Evolutionary conservation across 1,284 basidiomycete genomes (phyloP).

Genomic region (Agroathelia rolfsii): DNA sequence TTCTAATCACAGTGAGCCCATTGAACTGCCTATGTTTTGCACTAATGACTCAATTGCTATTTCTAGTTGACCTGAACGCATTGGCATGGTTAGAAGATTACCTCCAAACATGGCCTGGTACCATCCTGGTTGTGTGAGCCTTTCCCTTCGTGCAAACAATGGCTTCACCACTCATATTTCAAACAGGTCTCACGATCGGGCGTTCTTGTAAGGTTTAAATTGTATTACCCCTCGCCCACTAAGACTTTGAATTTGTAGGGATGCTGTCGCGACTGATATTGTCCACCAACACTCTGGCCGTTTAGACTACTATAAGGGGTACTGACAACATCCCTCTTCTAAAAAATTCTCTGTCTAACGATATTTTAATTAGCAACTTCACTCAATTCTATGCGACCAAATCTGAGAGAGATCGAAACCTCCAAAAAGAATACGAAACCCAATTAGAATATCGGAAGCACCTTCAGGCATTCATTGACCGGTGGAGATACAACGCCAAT

Average conservation of each 20-base stretch:
- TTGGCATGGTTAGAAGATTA: conserved; percentile 91
- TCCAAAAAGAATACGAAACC: conserved; percentile 90
- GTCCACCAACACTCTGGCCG: conserved; percentile 94
- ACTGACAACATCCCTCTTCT: conserved; percentile 9
- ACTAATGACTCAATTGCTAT: conserved; percentile 7
- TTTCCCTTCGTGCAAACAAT: neutral
- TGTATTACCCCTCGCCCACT: neutral
- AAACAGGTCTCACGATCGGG: conserved; percentile 87
- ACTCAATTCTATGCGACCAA: conserved; percentile 99
- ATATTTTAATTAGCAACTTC: conserved; percentile 69
- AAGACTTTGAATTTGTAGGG: conserved; percentile 31
- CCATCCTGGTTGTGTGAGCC: conserved; percentile 85
- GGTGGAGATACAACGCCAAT: conserved; percentile 94
- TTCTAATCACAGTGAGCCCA: conserved; percentile 87
- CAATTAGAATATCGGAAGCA: conserved; percentile 93
- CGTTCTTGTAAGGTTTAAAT: conserved; percentile 68
- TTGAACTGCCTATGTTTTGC: conserved; percentile 1
- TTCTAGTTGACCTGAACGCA: conserved; percentile 67
- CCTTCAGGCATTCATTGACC: conserved; percentile 94
- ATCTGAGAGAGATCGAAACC: conserved; percentile 85
- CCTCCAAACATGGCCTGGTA: conserved; percentile 92
- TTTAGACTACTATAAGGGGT: conserved; percentile 92
- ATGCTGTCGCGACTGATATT: conserved; percentile 93
- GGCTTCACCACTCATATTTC: conserved; percentile 1
- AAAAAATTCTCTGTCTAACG: conserved; percentile 1